Conservation (phyloP, 768 basidiomycete species). For the Russula sp. region DNA sequence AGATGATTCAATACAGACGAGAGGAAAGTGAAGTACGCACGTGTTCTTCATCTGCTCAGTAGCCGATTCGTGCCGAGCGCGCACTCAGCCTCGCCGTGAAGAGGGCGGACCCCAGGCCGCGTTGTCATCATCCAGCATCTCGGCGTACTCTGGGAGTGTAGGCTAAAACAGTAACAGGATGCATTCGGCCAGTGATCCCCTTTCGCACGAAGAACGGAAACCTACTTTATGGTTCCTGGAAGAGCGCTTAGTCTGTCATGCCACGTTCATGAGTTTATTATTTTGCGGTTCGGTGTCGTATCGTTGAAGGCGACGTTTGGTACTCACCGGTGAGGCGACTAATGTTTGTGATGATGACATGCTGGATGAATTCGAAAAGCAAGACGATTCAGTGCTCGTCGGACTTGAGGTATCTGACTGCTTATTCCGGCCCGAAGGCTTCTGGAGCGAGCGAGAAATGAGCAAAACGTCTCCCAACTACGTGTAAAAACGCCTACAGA, state of each 20-base stretch:
- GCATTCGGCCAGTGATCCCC: neutral
- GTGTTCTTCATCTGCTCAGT: neutral
- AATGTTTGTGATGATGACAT: neutral
- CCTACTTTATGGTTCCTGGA: neutral
- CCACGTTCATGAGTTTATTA: neutral
- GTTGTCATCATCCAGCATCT: constrained; percentile 33
- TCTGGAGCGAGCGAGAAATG: neutral
- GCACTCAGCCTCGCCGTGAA: constrained; percentile 10
- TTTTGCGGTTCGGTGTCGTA: neutral
- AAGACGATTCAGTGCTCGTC: neutral
- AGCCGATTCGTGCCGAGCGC: neutral
- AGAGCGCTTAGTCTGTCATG: neutral
- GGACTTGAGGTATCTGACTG: neutral
- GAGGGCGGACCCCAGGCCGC: constrained; percentile 29
- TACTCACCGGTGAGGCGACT: constrained; percentile 1
- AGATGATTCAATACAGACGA: neutral
- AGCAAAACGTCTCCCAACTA: neutral
- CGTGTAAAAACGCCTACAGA: neutral
- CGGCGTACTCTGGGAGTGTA: constrained; percentile 16
- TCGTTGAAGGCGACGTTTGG: neutral
- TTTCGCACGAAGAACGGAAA: neutral
- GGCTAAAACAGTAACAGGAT: neutral
- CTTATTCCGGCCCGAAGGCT: neutral
- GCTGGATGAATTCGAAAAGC: neutral
- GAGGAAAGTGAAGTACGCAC: neutral